phyloP scores from a whole-genome alignment of 2,329 filamentous ascomycete species.

The Canariomyces notabilis region DNA sequence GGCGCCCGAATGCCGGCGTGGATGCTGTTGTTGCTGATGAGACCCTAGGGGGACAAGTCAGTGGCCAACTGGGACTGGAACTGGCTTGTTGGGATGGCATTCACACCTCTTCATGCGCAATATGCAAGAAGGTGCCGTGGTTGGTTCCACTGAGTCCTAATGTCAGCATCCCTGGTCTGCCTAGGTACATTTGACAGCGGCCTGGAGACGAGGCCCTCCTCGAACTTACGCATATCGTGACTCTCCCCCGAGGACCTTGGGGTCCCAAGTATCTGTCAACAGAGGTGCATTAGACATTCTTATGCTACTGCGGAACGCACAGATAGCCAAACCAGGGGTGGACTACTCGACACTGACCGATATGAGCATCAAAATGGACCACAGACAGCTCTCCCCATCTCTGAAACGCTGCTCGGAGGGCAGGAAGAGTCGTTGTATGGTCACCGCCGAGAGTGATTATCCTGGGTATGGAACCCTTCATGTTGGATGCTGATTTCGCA shows the following conservation, averaged over 20 bases:
- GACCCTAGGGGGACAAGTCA: conserved; percentile 30
- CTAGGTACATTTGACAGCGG: conserved; percentile 14
- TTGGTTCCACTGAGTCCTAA: conserved; percentile 42
- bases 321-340: no score
- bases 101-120: conserved; percentile 52
- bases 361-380: conserved; percentile 62
- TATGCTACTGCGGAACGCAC: conserved; percentile 46
- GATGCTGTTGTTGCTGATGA: conserved; percentile 54
- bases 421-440: conserved; percentile 59
- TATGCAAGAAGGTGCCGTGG: conserved; percentile 58
- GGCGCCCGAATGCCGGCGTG: conserved; percentile 59
- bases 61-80: no score
- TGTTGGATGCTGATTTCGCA: conserved; percentile 35
- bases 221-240: conserved; percentile 56
- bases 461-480: conserved; percentile 39
- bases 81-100: no score
- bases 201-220: no score
- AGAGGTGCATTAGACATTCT: conserved; percentile 28
- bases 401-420: conserved; percentile 53
- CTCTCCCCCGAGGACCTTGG: conserved; percentile 53
- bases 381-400: conserved; percentile 57
- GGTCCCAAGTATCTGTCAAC: conserved; percentile 65
- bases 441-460: conserved; percentile 61
- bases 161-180: neutral
- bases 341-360: no score